Evolutionary conservation across 208 protist species (phyloP).

Genomic region (Blastocrithidia nonstop): DNA sequence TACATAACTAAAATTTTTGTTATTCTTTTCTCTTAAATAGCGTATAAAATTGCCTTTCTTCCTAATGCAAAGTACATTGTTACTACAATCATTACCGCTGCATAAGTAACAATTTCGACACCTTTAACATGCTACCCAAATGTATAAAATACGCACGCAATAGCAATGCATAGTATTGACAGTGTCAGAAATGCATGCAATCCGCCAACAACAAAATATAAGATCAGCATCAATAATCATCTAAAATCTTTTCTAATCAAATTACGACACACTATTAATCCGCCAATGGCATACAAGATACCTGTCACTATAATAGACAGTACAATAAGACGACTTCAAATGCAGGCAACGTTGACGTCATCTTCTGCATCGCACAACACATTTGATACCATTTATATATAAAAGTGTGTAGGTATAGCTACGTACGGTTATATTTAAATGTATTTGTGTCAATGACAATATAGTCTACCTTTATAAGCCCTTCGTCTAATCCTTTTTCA

Average conservation of each 20-base stretch:
- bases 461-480: no score
- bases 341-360: conserved; percentile 4
- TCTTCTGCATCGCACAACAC: conserved; percentile 11
- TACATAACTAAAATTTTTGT: no score
- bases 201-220: conserved; percentile 47
- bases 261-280: conserved; percentile 36
- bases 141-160: conserved; percentile 39
- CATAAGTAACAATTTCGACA: conserved; percentile 36
- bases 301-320: conserved; percentile 27
- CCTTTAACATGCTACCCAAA: conserved; percentile 22
- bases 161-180: conserved; percentile 38
- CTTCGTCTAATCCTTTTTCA: no score
- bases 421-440: no score
- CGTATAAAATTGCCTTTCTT: conserved; percentile 47
- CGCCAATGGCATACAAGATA: conserved; percentile 36
- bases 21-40: no score
- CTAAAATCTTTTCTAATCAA: conserved; percentile 34
- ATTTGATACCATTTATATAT: background rate
- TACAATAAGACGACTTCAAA: conserved; percentile 52
- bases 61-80: conserved; percentile 64
- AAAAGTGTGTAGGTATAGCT: no score
- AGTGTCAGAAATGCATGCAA: conserved; percentile 55
- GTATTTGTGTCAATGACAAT: no score
- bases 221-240: conserved; percentile 27
- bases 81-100: conserved; percentile 35